Evolutionary conservation across 371 early-diverging fungal genomes (phyloP), one percentile per base, ranked within the genome.

Genomic region (Syncephalastrum monosporum): DNA sequence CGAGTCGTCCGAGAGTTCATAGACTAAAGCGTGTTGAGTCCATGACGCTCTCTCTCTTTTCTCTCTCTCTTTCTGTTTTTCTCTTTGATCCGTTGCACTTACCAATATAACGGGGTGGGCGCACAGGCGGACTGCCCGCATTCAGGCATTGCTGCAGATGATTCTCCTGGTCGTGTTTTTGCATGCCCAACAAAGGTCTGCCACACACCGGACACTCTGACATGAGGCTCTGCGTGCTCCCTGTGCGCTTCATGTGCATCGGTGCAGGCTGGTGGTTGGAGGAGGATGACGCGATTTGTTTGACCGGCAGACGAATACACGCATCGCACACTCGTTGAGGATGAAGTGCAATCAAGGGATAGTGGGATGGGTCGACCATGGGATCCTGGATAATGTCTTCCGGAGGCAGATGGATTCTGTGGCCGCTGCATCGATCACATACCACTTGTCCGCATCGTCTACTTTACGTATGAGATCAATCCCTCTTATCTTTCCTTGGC

Each of bases 201-300:
- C 75, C 77, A 66, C 95, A 94, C 4, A 91, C 92, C 38, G 95
- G 95, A 59, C 95, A 94, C 46, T 89, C 91, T 10, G 75, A 71
- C 89, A 91, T 85, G 15, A 87, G 60, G 27, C 85, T 83, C 19
- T 77, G 74, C 5, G 73, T 71, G 57, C 86, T 81, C 13, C 68
- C 65, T 43, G 70, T 73, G 14, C 75, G 76, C 17, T 62, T 59
- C 75, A 74, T 77, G 14, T 55, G 55, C 64, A 49, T 58, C 44
- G 41, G 42, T 47, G 49, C 48, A 24, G 56, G 57, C 45, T 44
- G 51, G 41, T 43, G 53, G 19, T 23, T 24, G 2, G 57, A 53
- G 15, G 47, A 53, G 1, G 50, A 54, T n/a, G 61, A 50, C 16
- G 52, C 47, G 8, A 33, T 52, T 49, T 56, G 59, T 59, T 65